Evolutionary conservation across 2,329 filamentous ascomycete genomes (phyloP).

Genomic region (Rutstroemia sp.): DNA sequence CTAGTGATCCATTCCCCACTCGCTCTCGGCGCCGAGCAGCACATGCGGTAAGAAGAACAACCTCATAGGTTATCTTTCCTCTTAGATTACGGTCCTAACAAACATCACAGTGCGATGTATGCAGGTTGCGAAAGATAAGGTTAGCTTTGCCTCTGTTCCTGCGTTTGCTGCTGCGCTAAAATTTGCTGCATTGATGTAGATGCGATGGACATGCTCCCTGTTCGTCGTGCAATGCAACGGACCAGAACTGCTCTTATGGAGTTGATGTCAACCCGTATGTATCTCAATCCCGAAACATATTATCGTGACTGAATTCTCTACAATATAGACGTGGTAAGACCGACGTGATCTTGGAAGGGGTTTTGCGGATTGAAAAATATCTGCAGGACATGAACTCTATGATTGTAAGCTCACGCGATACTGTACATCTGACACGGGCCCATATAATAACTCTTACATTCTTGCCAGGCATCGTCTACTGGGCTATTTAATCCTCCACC

Average conservation of each 20-base stretch:
- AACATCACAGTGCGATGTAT: slow-evolving; percentile 38
- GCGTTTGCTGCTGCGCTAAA: neutral
- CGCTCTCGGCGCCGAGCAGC: slow-evolving; percentile 17
- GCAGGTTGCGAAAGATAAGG: slow-evolving; percentile 41
- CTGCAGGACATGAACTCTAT: slow-evolving; percentile 36
- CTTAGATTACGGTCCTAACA: neutral
- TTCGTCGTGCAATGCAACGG: slow-evolving; percentile 17
- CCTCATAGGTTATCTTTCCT: neutral
- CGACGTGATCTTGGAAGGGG: slow-evolving; percentile 43
- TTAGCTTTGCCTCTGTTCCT: slow-evolving; percentile 15
- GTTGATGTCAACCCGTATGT: slow-evolving; percentile 26
- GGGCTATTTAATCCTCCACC: neutral
- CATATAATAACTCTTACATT: neutral
- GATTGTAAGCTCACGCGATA: slow-evolving; percentile 1
- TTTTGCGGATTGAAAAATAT: slow-evolving; percentile 39
- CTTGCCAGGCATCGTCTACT: neutral
- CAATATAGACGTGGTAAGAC: slow-evolving; percentile 38
- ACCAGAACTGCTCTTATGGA: slow-evolving; percentile 27
- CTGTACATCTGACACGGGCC: neutral
- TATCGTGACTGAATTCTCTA: neutral
- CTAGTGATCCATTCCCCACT: neutral
- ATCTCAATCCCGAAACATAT: neutral
- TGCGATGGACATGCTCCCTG: slow-evolving; percentile 43
- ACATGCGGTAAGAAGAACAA: slow-evolving; percentile 20
- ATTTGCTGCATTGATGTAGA: slow-evolving; percentile 24